Percentiles rank a stretch among this genome's conserved stretches.
Evolutionary conservation across 345 rosid genomes (phyloP).

Genomic region (Anastatica hierochuntica): DNA sequence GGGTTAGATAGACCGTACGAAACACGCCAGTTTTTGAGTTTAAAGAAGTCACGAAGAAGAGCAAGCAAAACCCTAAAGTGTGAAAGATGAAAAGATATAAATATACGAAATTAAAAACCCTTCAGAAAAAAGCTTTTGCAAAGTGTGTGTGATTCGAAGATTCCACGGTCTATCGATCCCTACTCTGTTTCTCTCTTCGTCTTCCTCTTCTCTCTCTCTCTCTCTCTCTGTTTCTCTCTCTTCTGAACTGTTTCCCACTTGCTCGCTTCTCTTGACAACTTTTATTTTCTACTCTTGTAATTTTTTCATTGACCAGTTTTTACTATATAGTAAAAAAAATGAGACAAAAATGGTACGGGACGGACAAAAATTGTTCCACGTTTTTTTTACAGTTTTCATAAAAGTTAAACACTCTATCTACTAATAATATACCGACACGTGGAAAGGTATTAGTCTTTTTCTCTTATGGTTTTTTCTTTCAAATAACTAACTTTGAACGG

Average conservation of each 20-base stretch:
- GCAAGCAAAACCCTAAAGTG: slow-evolving; percentile 9
- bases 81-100: no score
- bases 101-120: not conserved
- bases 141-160: slow-evolving; percentile 57
- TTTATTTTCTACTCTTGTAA: not conserved
- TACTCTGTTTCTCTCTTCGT: slow-evolving; percentile 15
- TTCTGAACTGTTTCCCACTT: slow-evolving; percentile 17
- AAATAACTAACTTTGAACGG: no score
- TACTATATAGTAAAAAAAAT: not conserved
- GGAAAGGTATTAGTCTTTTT: not conserved
- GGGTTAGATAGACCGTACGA: slow-evolving; percentile 81
- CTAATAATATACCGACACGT: slow-evolving; percentile 3
- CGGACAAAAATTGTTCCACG: no score
- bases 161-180: slow-evolving; percentile 79
- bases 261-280: not conserved
- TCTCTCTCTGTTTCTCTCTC: slow-evolving; percentile 14
- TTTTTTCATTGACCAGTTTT: not conserved
- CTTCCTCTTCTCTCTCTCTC: slow-evolving; percentile 16
- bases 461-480: no score
- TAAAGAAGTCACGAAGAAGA: slow-evolving; percentile 21
- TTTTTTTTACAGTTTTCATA: no score
- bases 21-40: slow-evolving; percentile 59
- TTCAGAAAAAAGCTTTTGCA: not conserved
- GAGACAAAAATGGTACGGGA: no score
- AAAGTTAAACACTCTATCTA: no score